A percentile compares a stretch with the other conserved stretches of the same genome.
Conservation (phyloP, 2,329 filamentous ascomycete genomes). For the Bipolaris bicolor region DNA sequence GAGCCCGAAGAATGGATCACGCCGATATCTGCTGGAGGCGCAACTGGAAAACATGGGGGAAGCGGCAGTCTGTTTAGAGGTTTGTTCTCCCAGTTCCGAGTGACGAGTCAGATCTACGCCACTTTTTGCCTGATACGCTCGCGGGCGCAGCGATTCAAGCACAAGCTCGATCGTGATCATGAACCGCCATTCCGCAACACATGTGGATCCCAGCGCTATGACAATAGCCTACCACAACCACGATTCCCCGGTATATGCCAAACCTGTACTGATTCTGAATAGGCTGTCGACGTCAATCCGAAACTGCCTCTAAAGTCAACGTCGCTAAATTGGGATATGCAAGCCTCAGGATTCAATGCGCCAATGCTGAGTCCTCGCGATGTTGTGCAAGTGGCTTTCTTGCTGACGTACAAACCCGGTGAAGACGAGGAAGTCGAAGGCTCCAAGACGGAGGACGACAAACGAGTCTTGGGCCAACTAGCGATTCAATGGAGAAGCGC, state of each 20-base stretch:
- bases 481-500: constrained; percentile 86
- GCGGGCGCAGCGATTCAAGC: constrained; percentile 4
- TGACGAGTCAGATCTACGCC: constrained; percentile 11
- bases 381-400: constrained; percentile 68
- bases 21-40: constrained; percentile 81
- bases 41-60: constrained; percentile 96
- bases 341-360: constrained; percentile 42
- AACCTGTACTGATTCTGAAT: constrained; percentile 19
- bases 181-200: constrained; percentile 19
- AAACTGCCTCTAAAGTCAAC: constrained; percentile 61
- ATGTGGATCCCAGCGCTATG: constrained; percentile 19
- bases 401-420: constrained; percentile 62
- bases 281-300: constrained; percentile 55
- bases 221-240: constrained; percentile 13
- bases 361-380: constrained; percentile 66
- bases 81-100: constrained; percentile 36
- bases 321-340: constrained; percentile 62
- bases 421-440: constrained; percentile 53
- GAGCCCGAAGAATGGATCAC: constrained; percentile 50
- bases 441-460: constrained; percentile 43
- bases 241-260: constrained; percentile 12
- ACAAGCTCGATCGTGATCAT: constrained; percentile 17
- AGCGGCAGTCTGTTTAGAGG: constrained; percentile 78
- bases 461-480: constrained; percentile 76
- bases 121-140: constrained; percentile 5